Conservation (phyloP, 2,329 filamentous ascomycete species). For the Stagonosporopsis rhizophila region DNA sequence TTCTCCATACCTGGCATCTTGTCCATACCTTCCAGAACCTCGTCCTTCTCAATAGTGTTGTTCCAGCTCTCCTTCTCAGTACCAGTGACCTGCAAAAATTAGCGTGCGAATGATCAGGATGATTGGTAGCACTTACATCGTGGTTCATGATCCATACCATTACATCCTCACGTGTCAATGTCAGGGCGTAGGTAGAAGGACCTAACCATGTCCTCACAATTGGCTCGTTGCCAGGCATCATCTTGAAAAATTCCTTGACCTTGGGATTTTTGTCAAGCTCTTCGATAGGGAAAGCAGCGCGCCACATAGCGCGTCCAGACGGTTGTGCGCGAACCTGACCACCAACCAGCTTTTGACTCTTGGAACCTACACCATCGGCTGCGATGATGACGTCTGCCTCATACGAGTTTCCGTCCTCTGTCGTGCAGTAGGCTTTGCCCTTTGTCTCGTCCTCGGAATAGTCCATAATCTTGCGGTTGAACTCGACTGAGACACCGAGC, state of each 20-base stretch:
- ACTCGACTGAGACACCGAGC: conserved; percentile 53
- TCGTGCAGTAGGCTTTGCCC: conserved; percentile 45
- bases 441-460: conserved; percentile 54
- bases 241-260: conserved; percentile 56
- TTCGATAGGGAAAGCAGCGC: conserved; percentile 52
- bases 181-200: conserved; percentile 54
- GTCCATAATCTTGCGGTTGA: conserved; percentile 52
- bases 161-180: conserved; percentile 54
- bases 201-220: conserved; percentile 57
- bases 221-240: conserved; percentile 52
- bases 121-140: conserved; percentile 43
- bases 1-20: conserved; percentile 52
- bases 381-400: conserved; percentile 53
- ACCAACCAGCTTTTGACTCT: conserved; percentile 55
- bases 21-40: conserved; percentile 56
- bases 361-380: conserved; percentile 54
- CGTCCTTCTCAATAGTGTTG: conserved; percentile 55
- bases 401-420: conserved; percentile 51
- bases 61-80: conserved; percentile 56
- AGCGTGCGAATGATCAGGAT: conserved; percentile 1
- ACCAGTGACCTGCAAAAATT: conserved; percentile 49
- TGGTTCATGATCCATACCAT: conserved; percentile 61
- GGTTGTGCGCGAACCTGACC: conserved; percentile 53
- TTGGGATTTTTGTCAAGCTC: conserved; percentile 55
- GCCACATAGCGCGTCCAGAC: conserved; percentile 51